A percentile compares a stretch with the other conserved stretches of the same genome.
Conservation (phyloP, 2,329 filamentous ascomycete genomes). For the Graphilbum ipis-grandicollis region DNA sequence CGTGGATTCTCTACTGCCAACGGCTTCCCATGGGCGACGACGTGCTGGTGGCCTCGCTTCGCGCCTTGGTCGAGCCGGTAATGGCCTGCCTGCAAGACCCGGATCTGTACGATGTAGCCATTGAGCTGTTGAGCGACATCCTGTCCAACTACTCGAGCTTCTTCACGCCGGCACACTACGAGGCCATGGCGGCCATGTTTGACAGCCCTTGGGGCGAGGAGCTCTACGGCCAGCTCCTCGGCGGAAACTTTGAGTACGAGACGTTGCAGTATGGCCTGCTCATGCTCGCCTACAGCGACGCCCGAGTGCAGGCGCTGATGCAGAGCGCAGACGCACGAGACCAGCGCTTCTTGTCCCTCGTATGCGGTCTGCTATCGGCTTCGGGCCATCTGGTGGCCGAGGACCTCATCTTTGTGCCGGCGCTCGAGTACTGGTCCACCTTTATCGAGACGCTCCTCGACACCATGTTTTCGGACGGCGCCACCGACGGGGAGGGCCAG, state of each 20-base stretch:
- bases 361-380: slow-evolving; percentile 49
- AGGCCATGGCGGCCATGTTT: slow-evolving; percentile 39
- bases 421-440: slow-evolving; percentile 67
- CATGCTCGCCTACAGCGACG: slow-evolving; percentile 51
- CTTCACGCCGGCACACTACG: slow-evolving; percentile 39
- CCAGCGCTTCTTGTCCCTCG: slow-evolving; percentile 33
- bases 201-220: slow-evolving; percentile 39
- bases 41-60: slow-evolving; percentile 39
- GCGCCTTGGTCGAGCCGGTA: slow-evolving; percentile 38
- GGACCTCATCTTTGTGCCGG: slow-evolving; percentile 56
- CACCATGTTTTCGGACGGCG: slow-evolving; percentile 29
- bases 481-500: slow-evolving; percentile 8
- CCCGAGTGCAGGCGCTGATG: slow-evolving; percentile 42
- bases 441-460: slow-evolving; percentile 55
- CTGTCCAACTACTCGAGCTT: slow-evolving; percentile 48
- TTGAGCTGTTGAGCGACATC: slow-evolving; percentile 48
- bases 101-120: slow-evolving; percentile 38
- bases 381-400: slow-evolving; percentile 52
- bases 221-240: slow-evolving; percentile 35
- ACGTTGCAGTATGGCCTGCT: slow-evolving; percentile 48
- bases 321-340: slow-evolving; percentile 30
- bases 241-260: slow-evolving; percentile 46
- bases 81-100: slow-evolving; percentile 43
- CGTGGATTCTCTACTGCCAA: slow-evolving; percentile 61
- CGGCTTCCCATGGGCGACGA: slow-evolving; percentile 39